Conservation (phyloP, 208 protist species). For the Leishmania mexicana region DNA sequence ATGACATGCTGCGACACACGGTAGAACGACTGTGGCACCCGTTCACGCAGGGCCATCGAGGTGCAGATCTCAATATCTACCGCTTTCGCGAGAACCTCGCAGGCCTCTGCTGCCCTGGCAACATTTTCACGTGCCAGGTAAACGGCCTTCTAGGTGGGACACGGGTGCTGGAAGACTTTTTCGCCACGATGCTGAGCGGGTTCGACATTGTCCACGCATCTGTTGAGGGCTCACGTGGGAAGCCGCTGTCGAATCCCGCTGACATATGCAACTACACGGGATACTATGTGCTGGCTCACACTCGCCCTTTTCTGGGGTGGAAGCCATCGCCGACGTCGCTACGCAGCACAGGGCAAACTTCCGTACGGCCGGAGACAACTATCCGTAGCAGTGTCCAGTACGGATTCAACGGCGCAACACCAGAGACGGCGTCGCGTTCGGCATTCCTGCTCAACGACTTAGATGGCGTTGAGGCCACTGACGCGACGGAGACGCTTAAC, state of each 20-base stretch:
- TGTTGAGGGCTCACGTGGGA: conserved; percentile 31
- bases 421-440: background rate
- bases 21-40: conserved; percentile 74
- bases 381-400: background rate
- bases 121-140: conserved; percentile 68
- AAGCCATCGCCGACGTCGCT: conserved; percentile 24
- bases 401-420: background rate
- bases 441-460: background rate
- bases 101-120: conserved; percentile 36
- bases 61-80: conserved; percentile 51
- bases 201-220: conserved; percentile 74
- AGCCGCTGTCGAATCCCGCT: conserved; percentile 11
- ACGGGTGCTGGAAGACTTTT: conserved; percentile 67
- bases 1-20: conserved; percentile 42
- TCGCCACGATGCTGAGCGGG: conserved; percentile 54
- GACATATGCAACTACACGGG: conserved; percentile 56
- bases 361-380: no score
- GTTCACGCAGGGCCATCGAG: conserved; percentile 34
- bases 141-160: conserved; percentile 57
- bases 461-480: background rate
- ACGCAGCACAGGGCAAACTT: background rate
- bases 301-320: conserved; percentile 80
- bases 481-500: background rate
- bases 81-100: conserved; percentile 59
- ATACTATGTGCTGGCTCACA: conserved; percentile 61